A percentile compares a stretch with the other conserved stretches of the same genome.
Evolutionary conservation across 208 protist genomes (phyloP).

Genomic region (Crithidia bombi): DNA sequence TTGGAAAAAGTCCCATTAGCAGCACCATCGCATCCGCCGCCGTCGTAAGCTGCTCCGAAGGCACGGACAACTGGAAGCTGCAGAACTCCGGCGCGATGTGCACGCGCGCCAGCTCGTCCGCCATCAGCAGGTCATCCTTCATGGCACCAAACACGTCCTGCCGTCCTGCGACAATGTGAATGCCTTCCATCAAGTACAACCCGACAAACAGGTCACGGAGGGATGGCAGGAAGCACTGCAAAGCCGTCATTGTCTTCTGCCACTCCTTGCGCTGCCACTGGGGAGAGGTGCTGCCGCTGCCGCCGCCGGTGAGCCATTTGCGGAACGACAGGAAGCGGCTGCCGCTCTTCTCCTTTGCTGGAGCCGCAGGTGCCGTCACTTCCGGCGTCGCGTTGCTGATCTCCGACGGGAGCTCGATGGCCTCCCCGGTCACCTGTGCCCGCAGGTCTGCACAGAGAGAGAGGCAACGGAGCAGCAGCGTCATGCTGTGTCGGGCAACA

Average conservation of each 20-base stretch:
- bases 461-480: slow-evolving; percentile 67
- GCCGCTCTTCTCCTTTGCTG: slow-evolving; percentile 9
- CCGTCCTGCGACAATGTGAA: slow-evolving; percentile 32
- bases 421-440: slow-evolving; percentile 25
- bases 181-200: slow-evolving; percentile 21
- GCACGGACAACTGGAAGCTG: slow-evolving; percentile 35
- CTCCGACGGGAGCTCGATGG: slow-evolving; percentile 12
- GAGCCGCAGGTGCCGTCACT: background rate
- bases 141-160: slow-evolving; percentile 31
- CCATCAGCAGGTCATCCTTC: slow-evolving; percentile 38
- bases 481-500: slow-evolving; percentile 71
- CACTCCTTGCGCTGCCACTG: slow-evolving; percentile 33
- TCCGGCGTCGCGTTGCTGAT: background rate
- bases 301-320: slow-evolving; percentile 22
- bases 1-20: slow-evolving; percentile 26
- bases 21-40: slow-evolving; percentile 42
- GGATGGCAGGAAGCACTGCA: slow-evolving; percentile 31
- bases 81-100: slow-evolving; percentile 36
- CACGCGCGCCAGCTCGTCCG: slow-evolving; percentile 33
- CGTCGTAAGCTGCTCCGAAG: slow-evolving; percentile 37
- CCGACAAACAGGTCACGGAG: slow-evolving; percentile 34
- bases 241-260: slow-evolving; percentile 25
- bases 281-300: slow-evolving; percentile 4
- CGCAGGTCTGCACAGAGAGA: slow-evolving; percentile 53
- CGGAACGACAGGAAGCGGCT: slow-evolving; percentile 12